Percentiles rank a stretch among this genome's conserved stretches.
These are phyloP conservation scores for Aspergillus pseudonomiae DNA, from an alignment of 2,329 filamentous ascomycete genomes.

Conservation along the genomic window DNA sequence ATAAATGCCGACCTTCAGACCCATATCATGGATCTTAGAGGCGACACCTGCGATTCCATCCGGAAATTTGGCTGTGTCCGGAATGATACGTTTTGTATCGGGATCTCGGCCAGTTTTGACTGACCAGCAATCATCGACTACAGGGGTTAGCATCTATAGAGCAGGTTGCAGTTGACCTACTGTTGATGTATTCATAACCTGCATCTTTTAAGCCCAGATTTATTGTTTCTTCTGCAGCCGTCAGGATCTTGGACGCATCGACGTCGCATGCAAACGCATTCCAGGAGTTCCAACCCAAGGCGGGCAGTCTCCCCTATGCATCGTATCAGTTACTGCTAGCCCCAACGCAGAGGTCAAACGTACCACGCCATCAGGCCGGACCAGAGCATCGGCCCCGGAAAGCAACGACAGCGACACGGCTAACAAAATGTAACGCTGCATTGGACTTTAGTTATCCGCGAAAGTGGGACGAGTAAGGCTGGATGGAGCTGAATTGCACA, in stretches of 20 bases:
- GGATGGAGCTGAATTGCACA: background rate
- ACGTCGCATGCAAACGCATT: conserved; percentile 55
- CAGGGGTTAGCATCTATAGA: background rate
- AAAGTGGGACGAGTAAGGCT: background rate
- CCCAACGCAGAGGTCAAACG: background rate
- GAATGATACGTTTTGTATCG: conserved; percentile 49
- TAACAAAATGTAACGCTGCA: background rate
- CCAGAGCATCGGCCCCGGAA: conserved; percentile 25
- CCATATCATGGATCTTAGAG: conserved; percentile 57
- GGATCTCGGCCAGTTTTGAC: conserved; percentile 47
- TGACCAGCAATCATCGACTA: conserved; percentile 65
- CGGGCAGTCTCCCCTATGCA: conserved; percentile 31
- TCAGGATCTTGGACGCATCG: conserved; percentile 49
- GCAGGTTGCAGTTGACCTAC: background rate
- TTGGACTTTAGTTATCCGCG: background rate
- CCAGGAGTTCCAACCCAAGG: conserved; percentile 51
- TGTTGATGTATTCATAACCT: conserved; percentile 54
- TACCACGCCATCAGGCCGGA: conserved; percentile 33
- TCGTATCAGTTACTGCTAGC: background rate
- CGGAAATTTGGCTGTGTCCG: conserved; percentile 58
- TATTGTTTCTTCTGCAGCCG: conserved; percentile 50
- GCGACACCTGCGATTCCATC: conserved; percentile 60
- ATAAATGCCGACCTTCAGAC: conserved; percentile 67
- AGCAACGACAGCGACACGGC: conserved; percentile 19
- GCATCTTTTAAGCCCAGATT: conserved; percentile 51